These are phyloP conservation scores for Candida insectalens DNA, from an alignment of 805 yeast genomes.

Conservation along the genomic window DNA sequence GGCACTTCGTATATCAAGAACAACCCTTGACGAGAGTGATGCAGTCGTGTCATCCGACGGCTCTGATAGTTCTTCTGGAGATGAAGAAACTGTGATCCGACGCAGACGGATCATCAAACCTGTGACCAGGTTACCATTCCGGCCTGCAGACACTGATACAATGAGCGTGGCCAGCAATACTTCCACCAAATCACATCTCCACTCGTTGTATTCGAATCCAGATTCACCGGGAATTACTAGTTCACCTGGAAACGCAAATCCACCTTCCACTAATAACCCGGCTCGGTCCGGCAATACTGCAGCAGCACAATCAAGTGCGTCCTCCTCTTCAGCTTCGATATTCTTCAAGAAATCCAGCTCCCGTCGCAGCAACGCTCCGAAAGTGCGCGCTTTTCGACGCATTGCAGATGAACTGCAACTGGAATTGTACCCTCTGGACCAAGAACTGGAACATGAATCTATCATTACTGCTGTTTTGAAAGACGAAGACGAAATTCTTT, in stretches of 20 bases:
- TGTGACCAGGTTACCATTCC: neutral
- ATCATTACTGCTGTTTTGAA: constrained; percentile 22
- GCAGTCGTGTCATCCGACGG: constrained; percentile 4
- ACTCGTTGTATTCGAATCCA: neutral
- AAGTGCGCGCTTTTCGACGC: constrained; percentile 25
- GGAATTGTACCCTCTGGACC: constrained; percentile 25
- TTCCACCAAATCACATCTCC: neutral
- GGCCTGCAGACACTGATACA: neutral
- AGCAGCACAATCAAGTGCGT: neutral
- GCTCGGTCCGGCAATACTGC: neutral
- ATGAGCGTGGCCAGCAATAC: neutral
- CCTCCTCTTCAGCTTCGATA: constrained; percentile 3
- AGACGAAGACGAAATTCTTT: constrained; percentile 19
- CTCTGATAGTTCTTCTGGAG: constrained; percentile 2
- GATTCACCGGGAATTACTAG: neutral
- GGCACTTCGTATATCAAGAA: constrained; percentile 12
- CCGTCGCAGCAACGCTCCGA: constrained; percentile 22
- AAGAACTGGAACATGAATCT: constrained; percentile 27
- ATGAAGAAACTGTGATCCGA: neutral
- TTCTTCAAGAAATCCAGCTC: constrained; percentile 23
- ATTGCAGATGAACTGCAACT: constrained; percentile 23
- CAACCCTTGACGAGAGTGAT: constrained; percentile 4
- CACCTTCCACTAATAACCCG: neutral
- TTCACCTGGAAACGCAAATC: neutral
- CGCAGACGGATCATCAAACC: neutral